Conservation (phyloP, 1,284 basidiomycete genomes). For the Termitomyces sp. region DNA sequence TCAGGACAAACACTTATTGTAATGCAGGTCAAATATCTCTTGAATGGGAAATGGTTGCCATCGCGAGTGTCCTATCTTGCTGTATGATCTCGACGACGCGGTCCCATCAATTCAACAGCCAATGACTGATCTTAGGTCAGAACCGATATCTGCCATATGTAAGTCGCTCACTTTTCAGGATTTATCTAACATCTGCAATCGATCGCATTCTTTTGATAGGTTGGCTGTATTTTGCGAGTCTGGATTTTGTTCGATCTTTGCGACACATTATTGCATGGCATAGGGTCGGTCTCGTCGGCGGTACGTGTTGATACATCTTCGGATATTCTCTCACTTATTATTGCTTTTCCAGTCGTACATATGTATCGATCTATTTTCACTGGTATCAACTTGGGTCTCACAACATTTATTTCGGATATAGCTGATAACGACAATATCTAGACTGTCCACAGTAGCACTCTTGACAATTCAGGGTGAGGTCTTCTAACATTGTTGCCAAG, state of each 20-base stretch:
- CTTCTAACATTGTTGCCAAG: not conserved
- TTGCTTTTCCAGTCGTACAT: not conserved
- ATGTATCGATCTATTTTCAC: not conserved
- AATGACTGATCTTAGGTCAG: not conserved
- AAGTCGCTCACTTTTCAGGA: not conserved
- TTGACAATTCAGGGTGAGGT: conserved; percentile 12
- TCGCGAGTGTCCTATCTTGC: conserved; percentile 9
- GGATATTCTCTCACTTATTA: not conserved
- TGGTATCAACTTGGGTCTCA: not conserved
- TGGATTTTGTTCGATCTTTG: too few species aligned
- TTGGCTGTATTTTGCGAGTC: conserved; percentile 6
- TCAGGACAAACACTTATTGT: not conserved
- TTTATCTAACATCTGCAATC: too few species aligned
- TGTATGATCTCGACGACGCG: not conserved
- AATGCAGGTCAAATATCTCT: conserved; percentile 10
- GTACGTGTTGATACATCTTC: not conserved
- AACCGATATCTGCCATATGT: conserved; percentile 15
- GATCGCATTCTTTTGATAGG: too few species aligned
- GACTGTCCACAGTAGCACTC: conserved; percentile 10
- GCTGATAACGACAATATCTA: conserved; percentile 11
- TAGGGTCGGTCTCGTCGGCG: conserved; percentile 2
- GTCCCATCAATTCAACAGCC: not conserved
- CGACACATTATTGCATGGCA: not conserved
- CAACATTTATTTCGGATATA: not conserved
- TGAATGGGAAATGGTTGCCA: conserved; percentile 13